Evolutionary conservation across 2,329 filamentous ascomycete genomes (phyloP).

Genomic region (Cladophialophora yegresii): DNA sequence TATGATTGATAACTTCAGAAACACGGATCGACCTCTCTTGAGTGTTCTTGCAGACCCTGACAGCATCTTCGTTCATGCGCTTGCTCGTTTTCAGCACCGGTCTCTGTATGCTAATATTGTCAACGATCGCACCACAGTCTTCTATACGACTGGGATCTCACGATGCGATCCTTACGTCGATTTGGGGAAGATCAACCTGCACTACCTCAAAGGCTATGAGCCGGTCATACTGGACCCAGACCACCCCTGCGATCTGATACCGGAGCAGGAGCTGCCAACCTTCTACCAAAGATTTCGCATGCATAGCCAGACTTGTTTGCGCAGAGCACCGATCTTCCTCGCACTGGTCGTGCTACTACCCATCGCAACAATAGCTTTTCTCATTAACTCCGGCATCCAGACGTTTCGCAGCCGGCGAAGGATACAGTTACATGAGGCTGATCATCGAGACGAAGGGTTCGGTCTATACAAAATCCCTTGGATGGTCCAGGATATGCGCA

Average conservation of each 20-base stretch:
- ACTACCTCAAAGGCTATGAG: conserved; percentile 72
- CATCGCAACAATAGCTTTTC: conserved; percentile 68
- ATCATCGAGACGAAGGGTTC: conserved; percentile 66
- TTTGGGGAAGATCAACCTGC: conserved; percentile 66
- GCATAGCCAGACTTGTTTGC: conserved; percentile 47
- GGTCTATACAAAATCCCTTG: conserved; percentile 74
- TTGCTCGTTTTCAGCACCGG: conserved; percentile 73
- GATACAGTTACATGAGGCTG: conserved; percentile 73
- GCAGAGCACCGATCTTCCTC: conserved; percentile 63
- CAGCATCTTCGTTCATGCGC: conserved; percentile 80
- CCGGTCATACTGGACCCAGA: conserved; percentile 72
- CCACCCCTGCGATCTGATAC: conserved; percentile 59
- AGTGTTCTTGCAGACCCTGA: conserved; percentile 78
- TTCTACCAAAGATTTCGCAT: conserved; percentile 43
- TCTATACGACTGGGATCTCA: conserved; percentile 79
- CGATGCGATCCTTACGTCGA: conserved; percentile 76
- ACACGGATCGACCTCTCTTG: conserved; percentile 77
- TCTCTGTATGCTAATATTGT: conserved; percentile 82
- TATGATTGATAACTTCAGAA: conserved; percentile 79
- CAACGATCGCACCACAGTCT: conserved; percentile 79
- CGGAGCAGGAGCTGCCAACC: conserved; percentile 40
- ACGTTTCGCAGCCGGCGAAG: conserved; percentile 72
- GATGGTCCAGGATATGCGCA: conserved; percentile 72
- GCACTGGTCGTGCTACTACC: conserved; percentile 72
- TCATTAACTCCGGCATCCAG: conserved; percentile 76